Conservation (phyloP, 495 filamentous ascomycete species). For the Daldinia decipiens region DNA sequence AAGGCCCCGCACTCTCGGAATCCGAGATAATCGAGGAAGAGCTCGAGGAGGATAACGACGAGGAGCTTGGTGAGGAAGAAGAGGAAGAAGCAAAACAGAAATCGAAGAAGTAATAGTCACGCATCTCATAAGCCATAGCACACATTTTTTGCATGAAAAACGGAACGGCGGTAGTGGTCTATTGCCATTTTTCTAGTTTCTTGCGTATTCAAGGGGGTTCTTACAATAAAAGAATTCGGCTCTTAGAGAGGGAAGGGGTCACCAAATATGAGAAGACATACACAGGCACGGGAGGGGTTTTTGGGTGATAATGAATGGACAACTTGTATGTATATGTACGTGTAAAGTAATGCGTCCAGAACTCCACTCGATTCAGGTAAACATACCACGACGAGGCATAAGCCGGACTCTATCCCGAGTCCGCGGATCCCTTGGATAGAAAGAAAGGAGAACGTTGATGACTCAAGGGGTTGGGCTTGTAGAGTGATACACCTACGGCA, state of each 20-base stretch:
- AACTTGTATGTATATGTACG: constrained; percentile 34
- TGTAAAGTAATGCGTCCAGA: constrained; percentile 40
- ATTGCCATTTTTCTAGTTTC: constrained; percentile 1
- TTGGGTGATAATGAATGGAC: constrained; percentile 6
- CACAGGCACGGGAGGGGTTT: not conserved
- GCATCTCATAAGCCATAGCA: constrained; percentile 8
- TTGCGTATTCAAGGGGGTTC: constrained; percentile 10
- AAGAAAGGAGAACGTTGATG: constrained; percentile 1
- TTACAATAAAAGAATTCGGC: constrained; percentile 11
- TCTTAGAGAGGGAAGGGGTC: constrained; percentile 18
- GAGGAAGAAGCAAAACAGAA: constrained; percentile 31
- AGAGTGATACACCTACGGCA: constrained; percentile 10
- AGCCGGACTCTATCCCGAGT: constrained; percentile 20
- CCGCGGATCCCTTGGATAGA: constrained; percentile 30
- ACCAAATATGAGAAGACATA: constrained; percentile 2
- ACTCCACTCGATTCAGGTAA: constrained; percentile 40
- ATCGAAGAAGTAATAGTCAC: constrained; percentile 23
- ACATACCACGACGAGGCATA: constrained; percentile 28
- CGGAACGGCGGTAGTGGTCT: not conserved
- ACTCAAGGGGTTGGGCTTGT: constrained; percentile 3
- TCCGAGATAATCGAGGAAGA: constrained; percentile 59
- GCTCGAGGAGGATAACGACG: constrained; percentile 51
- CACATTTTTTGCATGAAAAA: constrained; percentile 16
- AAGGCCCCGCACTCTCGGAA: constrained; percentile 52
- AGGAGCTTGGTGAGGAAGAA: constrained; percentile 46